Percentiles rank a stretch among this genome's conserved stretches.
phyloP scores from a whole-genome alignment of 306 rosid species.

The Glycine latifolia region DNA sequence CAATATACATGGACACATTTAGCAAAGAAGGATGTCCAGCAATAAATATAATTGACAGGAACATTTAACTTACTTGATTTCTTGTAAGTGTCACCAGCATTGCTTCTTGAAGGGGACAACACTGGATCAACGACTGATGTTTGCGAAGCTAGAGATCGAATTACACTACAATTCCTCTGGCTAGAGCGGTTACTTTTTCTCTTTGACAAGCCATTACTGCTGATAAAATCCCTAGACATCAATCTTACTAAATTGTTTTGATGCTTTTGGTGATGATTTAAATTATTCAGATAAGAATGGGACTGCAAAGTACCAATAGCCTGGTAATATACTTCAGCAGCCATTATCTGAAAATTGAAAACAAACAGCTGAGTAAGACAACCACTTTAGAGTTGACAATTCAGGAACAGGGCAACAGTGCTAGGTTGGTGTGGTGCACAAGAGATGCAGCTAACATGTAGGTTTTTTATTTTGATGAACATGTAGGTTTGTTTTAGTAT shows the following conservation, averaged over 20 bases:
- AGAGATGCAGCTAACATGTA: slow-evolving; percentile 5
- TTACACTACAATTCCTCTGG: slow-evolving; percentile 47
- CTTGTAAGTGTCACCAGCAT: slow-evolving; percentile 61
- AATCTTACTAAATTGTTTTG: slow-evolving; percentile 54
- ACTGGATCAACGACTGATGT: slow-evolving; percentile 76
- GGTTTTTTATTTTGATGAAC: neutral
- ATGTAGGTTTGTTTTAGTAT: neutral
- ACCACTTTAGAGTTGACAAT: slow-evolving; percentile 17
- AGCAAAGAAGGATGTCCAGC: neutral
- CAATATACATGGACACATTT: slow-evolving; percentile 12
- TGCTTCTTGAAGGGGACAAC: slow-evolving; percentile 66
- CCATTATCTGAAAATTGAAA: slow-evolving; percentile 75
- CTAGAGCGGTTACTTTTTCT: slow-evolving; percentile 48
- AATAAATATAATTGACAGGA: slow-evolving; percentile 11
- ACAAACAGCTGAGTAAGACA: slow-evolving; percentile 32
- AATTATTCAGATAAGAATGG: slow-evolving; percentile 44
- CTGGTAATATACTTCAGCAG: slow-evolving; percentile 72
- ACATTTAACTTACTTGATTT: slow-evolving; percentile 71
- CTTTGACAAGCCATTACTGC: slow-evolving; percentile 54
- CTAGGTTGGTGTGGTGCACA: neutral
- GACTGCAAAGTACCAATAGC: slow-evolving; percentile 62
- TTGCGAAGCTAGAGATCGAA: slow-evolving; percentile 73
- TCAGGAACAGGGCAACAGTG: slow-evolving; percentile 16
- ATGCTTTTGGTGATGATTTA: slow-evolving; percentile 52
- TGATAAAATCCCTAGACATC: slow-evolving; percentile 53